Conservation (phyloP, 2,329 filamentous ascomycete genomes). For the Microsporum canis region DNA sequence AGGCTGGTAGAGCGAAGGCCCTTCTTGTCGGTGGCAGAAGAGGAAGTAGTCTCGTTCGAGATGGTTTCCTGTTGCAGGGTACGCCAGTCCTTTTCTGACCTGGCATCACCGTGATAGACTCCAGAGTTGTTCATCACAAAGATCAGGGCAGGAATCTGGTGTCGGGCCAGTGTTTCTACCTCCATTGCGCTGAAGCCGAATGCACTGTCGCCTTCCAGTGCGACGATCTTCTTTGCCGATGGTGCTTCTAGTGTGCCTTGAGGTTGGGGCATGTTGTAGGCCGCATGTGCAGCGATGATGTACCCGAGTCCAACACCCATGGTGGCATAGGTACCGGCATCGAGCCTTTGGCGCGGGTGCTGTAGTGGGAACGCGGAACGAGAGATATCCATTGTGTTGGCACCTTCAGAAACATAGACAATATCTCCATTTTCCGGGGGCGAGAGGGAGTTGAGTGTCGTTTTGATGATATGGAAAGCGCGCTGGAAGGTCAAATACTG, state of each 20-base stretch:
- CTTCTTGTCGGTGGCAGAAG: conserved; percentile 15
- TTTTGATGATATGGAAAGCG: conserved; percentile 44
- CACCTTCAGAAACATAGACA: conserved; percentile 48
- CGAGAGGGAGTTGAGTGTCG: conserved; percentile 37
- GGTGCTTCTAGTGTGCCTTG: conserved; percentile 17
- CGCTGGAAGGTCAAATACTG: conserved; percentile 41
- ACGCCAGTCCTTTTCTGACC: conserved; percentile 35
- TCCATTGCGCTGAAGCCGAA: conserved; percentile 47
- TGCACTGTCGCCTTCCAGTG: conserved; percentile 46
- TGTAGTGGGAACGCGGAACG: conserved; percentile 44
- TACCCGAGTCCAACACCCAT: conserved; percentile 51
- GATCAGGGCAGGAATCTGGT: conserved; percentile 44
- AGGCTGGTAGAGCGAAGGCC: conserved; percentile 41
- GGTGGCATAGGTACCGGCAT: conserved; percentile 48
- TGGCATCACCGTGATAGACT: conserved; percentile 38
- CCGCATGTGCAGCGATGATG: conserved; percentile 45
- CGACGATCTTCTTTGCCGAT: conserved; percentile 43
- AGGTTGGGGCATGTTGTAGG: conserved; percentile 39
- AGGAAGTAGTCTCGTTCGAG: conserved; percentile 17
- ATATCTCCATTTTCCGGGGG: conserved; percentile 38
- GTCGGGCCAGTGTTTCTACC: conserved; percentile 46
- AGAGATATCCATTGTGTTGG: conserved; percentile 52
- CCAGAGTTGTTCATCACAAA: conserved; percentile 48
- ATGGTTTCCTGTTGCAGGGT: conserved; percentile 34
- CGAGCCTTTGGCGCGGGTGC: conserved; percentile 44